Evolutionary conservation across 805 yeast species (phyloP).

Genomic region (Kodamaea fukazawae): DNA sequence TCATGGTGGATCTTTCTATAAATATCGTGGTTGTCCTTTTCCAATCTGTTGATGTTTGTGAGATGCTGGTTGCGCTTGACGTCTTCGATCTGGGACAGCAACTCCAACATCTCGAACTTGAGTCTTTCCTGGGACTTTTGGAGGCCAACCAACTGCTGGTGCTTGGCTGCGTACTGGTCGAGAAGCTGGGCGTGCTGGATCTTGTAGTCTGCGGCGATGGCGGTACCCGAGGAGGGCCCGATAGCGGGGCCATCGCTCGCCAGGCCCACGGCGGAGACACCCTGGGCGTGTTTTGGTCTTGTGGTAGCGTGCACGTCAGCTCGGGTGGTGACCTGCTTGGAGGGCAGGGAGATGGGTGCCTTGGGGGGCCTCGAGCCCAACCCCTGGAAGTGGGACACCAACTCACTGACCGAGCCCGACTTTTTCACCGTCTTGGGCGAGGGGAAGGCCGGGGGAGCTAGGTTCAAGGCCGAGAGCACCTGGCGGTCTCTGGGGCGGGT

Average conservation of each 20-base stretch:
- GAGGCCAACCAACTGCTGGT: slow-evolving; percentile 49
- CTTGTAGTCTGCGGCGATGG: slow-evolving; percentile 3
- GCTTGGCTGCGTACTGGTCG: slow-evolving; percentile 45
- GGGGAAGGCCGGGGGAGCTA: background rate
- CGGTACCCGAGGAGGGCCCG: background rate
- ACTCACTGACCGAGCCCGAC: slow-evolving; percentile 8
- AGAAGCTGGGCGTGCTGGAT: slow-evolving; percentile 14
- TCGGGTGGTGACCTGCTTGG: too few species aligned
- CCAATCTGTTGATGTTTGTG: slow-evolving; percentile 1
- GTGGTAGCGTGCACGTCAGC: too few species aligned
- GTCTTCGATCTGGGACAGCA: slow-evolving; percentile 22
- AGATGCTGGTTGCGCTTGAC: slow-evolving; percentile 13
- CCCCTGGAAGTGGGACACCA: slow-evolving; percentile 6
- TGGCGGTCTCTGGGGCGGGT: background rate
- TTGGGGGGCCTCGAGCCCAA: background rate
- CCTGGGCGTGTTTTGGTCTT: too few species aligned
- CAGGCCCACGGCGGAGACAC: too few species aligned
- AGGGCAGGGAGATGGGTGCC: slow-evolving; percentile 1
- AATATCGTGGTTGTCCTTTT: slow-evolving; percentile 6
- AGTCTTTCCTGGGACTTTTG: slow-evolving; percentile 37
- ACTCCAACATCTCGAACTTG: slow-evolving; percentile 35
- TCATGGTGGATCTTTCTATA: slow-evolving; percentile 11
- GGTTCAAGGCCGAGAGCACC: slow-evolving; percentile 1
- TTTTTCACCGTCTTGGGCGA: slow-evolving; percentile 4
- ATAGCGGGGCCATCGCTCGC: background rate